Conservation (phyloP, 2,329 filamentous ascomycete species). For the Myotisia sp. region DNA sequence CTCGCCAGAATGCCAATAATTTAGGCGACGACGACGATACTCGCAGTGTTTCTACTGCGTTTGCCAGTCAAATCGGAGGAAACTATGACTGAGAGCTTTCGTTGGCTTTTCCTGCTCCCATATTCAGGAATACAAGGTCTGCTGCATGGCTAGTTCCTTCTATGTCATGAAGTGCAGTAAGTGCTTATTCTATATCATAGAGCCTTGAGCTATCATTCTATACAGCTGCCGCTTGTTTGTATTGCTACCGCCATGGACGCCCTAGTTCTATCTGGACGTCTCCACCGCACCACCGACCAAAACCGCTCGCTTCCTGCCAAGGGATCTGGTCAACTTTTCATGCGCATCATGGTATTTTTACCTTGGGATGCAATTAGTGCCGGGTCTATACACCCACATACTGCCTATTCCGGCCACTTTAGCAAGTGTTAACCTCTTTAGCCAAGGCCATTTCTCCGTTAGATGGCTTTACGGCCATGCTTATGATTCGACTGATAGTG, state of each 20-base stretch:
- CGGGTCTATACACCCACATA: too few species aligned
- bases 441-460: too few species aligned
- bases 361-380: too few species aligned
- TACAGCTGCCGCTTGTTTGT: conserved; percentile 2
- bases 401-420: too few species aligned
- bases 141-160: conserved; percentile 2
- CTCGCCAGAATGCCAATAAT: conserved; percentile 29
- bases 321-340: neutral
- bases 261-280: neutral
- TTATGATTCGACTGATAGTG: too few species aligned
- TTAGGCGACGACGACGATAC: conserved; percentile 69
- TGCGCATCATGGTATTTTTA: too few species aligned
- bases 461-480: too few species aligned
- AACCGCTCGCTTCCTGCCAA: conserved; percentile 1
- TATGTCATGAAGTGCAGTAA: neutral
- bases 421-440: too few species aligned
- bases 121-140: conserved; percentile 4
- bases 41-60: conserved; percentile 89
- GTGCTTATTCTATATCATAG: conserved; percentile 3
- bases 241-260: conserved; percentile 3
- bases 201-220: neutral
- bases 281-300: neutral
- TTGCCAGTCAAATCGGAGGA: conserved; percentile 80
- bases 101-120: neutral
- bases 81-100: conserved; percentile 41